Conservation (phyloP, 306 rosid species). For the Hippophae rhamnoides region DNA sequence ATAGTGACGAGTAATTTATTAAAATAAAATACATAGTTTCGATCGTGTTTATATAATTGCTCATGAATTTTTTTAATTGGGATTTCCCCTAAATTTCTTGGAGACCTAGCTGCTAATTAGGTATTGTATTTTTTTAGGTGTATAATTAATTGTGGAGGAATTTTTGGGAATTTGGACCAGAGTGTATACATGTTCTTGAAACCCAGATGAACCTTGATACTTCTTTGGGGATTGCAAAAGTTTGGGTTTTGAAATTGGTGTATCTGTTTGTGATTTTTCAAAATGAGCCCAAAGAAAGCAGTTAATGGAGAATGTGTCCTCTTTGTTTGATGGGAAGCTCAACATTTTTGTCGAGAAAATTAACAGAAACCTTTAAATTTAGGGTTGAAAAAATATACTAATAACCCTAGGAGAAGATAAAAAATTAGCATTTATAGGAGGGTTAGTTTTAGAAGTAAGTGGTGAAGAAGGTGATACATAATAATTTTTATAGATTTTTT, state of each 20-base stretch:
- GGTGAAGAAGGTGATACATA: too few species aligned
- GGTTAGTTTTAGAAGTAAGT: too few species aligned
- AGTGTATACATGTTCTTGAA: conserved; percentile 64
- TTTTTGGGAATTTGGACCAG: conserved; percentile 58
- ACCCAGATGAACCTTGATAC: conserved; percentile 29
- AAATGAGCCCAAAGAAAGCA: conserved; percentile 38
- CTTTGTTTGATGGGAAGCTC: conserved; percentile 58
- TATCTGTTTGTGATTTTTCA: conserved; percentile 62
- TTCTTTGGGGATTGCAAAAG: conserved; percentile 46
- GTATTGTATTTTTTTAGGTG: conserved; percentile 25
- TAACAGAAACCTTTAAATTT: too few species aligned
- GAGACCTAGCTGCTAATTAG: not conserved
- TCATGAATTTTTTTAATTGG: not conserved
- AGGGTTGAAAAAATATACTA: too few species aligned
- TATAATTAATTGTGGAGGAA: conserved; percentile 73
- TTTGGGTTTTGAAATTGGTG: conserved; percentile 49
- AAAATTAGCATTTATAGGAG: too few species aligned
- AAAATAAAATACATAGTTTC: too few species aligned
- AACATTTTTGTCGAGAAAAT: conserved; percentile 40
- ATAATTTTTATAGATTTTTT: too few species aligned
- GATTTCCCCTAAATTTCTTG: not conserved
- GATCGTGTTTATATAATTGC: not conserved
- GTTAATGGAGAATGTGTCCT: conserved; percentile 46
- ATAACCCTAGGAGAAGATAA: too few species aligned
- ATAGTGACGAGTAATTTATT: too few species aligned